Conservation (phyloP, 257 asterid species). For the Avicennia marina region DNA sequence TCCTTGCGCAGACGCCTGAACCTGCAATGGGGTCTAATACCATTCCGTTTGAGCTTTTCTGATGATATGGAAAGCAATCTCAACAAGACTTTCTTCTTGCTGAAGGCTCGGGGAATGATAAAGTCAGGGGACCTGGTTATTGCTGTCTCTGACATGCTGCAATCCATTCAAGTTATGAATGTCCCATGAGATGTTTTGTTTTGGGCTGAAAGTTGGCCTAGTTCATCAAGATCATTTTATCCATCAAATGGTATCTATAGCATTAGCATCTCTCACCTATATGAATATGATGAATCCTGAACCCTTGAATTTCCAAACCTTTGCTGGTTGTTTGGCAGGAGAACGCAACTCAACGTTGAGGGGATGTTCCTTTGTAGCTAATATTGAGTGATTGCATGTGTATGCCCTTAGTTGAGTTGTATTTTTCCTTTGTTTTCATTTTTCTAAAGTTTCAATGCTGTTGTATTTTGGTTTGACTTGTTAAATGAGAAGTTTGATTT, state of each 20-base stretch:
- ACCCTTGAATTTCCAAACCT: background rate
- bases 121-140: slow-evolving; percentile 89
- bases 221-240: background rate
- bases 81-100: slow-evolving; percentile 81
- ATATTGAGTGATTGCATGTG: slow-evolving; percentile 9
- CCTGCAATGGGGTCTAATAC: slow-evolving; percentile 96
- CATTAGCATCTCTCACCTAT: background rate
- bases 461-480: slow-evolving; percentile 14
- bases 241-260: slow-evolving; percentile 4
- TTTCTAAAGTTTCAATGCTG: background rate
- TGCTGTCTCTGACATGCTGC: slow-evolving; percentile 94
- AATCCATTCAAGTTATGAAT: slow-evolving; percentile 95
- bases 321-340: background rate
- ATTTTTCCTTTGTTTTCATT: slow-evolving; percentile 15
- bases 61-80: slow-evolving; percentile 97
- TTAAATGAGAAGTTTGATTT: slow-evolving; percentile 18
- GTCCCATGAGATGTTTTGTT: slow-evolving; percentile 50
- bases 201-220: background rate
- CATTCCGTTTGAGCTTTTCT: slow-evolving; percentile 85
- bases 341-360: background rate
- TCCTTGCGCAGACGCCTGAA: slow-evolving; percentile 86
- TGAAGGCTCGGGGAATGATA: slow-evolving; percentile 93
- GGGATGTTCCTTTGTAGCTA: slow-evolving; percentile 16
- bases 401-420: slow-evolving; percentile 22
- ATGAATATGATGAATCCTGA: background rate